Conservation (phyloP, 345 rosid genomes). For the Clarkia xantiana region DNA sequence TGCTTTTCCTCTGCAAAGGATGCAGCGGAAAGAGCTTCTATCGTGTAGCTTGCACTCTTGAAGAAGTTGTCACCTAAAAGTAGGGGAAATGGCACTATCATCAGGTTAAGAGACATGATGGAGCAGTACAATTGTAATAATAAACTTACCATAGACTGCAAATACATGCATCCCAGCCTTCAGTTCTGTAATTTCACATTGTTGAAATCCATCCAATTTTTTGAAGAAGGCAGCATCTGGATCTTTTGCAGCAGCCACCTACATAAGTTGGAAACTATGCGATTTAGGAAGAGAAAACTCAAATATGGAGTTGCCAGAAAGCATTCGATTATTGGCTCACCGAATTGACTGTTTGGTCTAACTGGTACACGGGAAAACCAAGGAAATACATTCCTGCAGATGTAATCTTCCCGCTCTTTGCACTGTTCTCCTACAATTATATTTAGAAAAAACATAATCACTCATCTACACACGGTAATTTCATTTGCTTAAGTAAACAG, state of each 20-base stretch:
- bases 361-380: conserved; percentile 83
- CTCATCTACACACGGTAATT: too few species aligned
- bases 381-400: conserved; percentile 98
- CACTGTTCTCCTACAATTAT: conserved; percentile 63
- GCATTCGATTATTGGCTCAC: conserved; percentile 28
- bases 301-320: conserved; percentile 2
- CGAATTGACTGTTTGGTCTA: conserved; percentile 64
- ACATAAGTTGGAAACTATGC: conserved; percentile 3
- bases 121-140: not conserved
- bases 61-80: conserved; percentile 89
- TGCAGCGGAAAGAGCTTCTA: conserved; percentile 79
- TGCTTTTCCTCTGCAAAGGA: conserved; percentile 64
- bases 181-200: conserved; percentile 78
- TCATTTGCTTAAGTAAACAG: too few species aligned
- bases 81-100: conserved; percentile 6
- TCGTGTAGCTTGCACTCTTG: conserved; percentile 70
- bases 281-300: not conserved
- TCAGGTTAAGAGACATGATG: conserved; percentile 1
- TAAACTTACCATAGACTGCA: conserved; percentile 80
- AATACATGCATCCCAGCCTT: conserved; percentile 83
- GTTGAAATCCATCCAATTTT: conserved; percentile 90
- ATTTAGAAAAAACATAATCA: too few species aligned
- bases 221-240: conserved; percentile 86
- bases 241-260: conserved; percentile 84
- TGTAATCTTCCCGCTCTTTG: conserved; percentile 65